Percentiles rank a stretch among this genome's conserved stretches.
These are phyloP conservation scores for Debaryomyces maramus DNA, from an alignment of 805 yeast genomes.

Conservation along the genomic window DNA sequence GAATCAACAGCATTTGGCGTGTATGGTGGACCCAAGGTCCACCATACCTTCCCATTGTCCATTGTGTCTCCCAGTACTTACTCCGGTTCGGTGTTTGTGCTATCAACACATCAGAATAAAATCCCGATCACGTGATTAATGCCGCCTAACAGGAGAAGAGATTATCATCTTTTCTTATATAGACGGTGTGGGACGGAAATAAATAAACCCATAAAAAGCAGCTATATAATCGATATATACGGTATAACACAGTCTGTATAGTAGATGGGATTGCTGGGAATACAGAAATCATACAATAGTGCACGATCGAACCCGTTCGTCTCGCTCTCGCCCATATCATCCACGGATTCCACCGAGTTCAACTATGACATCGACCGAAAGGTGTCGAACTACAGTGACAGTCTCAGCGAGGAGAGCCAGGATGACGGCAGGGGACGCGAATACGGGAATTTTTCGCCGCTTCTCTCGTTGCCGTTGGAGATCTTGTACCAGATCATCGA, in stretches of 20 bases:
- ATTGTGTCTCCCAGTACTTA: too few relatives aligned
- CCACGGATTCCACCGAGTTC: slow-evolving; percentile 5
- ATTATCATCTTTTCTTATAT: too few relatives aligned
- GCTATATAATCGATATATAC: background rate
- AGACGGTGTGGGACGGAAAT: too few relatives aligned
- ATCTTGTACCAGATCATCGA: slow-evolving; percentile 55
- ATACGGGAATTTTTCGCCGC: slow-evolving; percentile 9
- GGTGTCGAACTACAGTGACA: background rate
- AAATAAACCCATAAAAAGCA: too few relatives aligned
- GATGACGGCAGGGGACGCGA: slow-evolving; percentile 1
- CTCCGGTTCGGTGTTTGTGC: too few relatives aligned
- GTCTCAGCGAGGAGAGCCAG: background rate
- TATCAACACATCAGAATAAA: too few relatives aligned
- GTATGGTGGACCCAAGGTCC: too few relatives aligned
- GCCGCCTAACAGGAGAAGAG: too few relatives aligned
- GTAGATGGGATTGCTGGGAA: slow-evolving; percentile 2
- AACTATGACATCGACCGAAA: slow-evolving; percentile 2
- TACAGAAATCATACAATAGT: background rate
- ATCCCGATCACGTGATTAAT: too few relatives aligned
- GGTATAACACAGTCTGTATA: background rate
- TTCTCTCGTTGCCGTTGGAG: slow-evolving; percentile 52
- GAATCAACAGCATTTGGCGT: too few relatives aligned
- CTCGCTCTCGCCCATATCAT: slow-evolving; percentile 7
- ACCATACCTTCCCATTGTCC: too few relatives aligned
- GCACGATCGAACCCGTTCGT: slow-evolving; percentile 1